phyloP scores from a whole-genome alignment of 176 grass and related monocot species.

The Oryza coarctata region DNA sequence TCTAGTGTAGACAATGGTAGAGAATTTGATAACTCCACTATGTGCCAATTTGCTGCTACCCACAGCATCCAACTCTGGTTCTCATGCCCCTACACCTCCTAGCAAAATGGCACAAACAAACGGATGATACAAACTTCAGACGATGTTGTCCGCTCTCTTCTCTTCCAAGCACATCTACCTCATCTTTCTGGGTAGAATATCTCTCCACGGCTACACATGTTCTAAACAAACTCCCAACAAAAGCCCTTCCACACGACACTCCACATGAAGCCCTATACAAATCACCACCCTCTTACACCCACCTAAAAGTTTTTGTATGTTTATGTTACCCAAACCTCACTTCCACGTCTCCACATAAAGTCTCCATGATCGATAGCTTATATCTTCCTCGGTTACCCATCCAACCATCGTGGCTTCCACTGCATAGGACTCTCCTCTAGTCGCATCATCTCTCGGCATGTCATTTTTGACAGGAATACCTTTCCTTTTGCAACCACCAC shows the following conservation, averaged over 20 bases:
- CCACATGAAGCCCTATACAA: not conserved
- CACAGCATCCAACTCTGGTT: too few relatives aligned
- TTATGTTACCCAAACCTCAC: not conserved
- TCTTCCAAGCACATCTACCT: not conserved
- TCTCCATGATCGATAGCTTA: not conserved
- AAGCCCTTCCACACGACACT: not conserved
- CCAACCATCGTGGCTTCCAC: not conserved
- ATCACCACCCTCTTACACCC: not conserved
- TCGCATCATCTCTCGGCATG: not conserved
- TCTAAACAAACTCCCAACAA: not conserved
- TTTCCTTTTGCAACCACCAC: too few relatives aligned
- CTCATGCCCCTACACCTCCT: too few relatives aligned
- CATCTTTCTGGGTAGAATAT: not conserved
- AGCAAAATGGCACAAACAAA: too few relatives aligned
- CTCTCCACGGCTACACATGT: not conserved
- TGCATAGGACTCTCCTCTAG: not conserved
- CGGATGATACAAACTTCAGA: too few relatives aligned
- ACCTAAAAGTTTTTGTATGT: not conserved
- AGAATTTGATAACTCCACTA: too few relatives aligned
- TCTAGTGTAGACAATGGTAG: too few relatives aligned
- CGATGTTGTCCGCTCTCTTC: not conserved
- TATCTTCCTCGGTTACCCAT: not conserved
- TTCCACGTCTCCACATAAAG: not conserved
- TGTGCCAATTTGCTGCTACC: too few relatives aligned
- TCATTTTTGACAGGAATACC: too few relatives aligned